These are phyloP conservation scores for Coemansia sp. DNA, from an alignment of 192 early-diverging fungal species.

Conservation along the genomic window DNA sequence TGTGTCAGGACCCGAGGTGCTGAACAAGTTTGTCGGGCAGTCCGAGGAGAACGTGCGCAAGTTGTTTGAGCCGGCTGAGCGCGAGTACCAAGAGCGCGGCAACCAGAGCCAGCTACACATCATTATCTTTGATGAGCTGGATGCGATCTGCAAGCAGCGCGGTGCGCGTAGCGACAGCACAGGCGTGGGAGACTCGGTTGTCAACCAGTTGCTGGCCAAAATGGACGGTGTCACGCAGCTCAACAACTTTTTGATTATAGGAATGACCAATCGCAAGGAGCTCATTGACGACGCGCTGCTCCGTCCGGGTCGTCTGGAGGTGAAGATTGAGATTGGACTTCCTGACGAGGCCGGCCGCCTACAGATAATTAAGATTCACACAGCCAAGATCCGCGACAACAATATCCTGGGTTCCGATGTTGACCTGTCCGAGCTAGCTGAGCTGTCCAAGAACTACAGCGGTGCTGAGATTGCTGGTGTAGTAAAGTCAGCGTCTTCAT, in stretches of 20 bases:
- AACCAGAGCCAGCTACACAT: constrained; percentile 92
- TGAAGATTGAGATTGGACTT: constrained; percentile 94
- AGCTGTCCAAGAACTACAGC: constrained; percentile 92
- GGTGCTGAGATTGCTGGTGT: constrained; percentile 97
- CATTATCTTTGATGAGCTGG: constrained; percentile 98
- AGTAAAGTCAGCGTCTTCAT: constrained; percentile 89
- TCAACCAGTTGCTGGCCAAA: constrained; percentile 96
- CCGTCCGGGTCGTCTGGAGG: constrained; percentile 92
- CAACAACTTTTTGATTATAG: constrained; percentile 80
- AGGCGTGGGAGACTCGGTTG: constrained; percentile 94
- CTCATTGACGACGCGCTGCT: constrained; percentile 98
- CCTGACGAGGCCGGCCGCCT: constrained; percentile 91
- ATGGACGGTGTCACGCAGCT: constrained; percentile 99
- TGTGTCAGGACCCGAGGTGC: constrained; percentile 93
- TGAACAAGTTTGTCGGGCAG: constrained; percentile 97
- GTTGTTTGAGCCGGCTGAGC: constrained; percentile 91
- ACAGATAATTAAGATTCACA: constrained; percentile 97
- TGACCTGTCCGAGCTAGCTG: constrained; percentile 78
- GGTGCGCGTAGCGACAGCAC: constrained; percentile 89
- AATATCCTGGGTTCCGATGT: constrained; percentile 81
- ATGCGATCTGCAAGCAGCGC: constrained; percentile 86
- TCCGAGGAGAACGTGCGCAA: constrained; percentile 97
- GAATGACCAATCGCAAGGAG: constrained; percentile 98
- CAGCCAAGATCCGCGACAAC: constrained; percentile 77
- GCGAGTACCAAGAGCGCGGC: constrained; percentile 90